phyloP scores from a whole-genome alignment of 345 rosid species.

The thale cress (Arabidopsis thaliana) region DNA sequence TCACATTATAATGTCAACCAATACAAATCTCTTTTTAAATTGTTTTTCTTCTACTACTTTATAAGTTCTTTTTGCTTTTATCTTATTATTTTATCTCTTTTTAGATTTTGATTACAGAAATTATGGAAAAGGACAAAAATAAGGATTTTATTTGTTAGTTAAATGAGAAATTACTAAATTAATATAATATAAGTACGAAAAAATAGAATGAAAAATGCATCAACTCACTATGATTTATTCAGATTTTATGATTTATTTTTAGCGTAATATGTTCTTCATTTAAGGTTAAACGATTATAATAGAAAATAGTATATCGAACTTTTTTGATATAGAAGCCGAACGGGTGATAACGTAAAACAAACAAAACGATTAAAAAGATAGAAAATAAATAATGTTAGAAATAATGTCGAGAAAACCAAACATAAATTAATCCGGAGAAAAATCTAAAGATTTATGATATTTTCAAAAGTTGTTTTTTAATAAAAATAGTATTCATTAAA shows the following conservation, averaged over 20 bases:
- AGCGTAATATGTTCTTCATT: no score
- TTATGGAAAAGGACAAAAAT: background rate
- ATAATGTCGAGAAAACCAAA: no score
- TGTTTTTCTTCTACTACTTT: background rate
- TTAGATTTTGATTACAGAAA: background rate
- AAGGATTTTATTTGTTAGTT: background rate
- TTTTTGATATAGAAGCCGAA: no score
- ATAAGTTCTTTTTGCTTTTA: background rate
- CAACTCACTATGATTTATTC: background rate
- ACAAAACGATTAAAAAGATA: no score
- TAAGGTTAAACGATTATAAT: no score
- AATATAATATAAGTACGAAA: background rate
- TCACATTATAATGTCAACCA: constrained; percentile 12
- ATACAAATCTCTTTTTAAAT: background rate
- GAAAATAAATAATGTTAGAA: no score
- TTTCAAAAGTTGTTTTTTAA: no score
- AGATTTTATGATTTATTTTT: no score
- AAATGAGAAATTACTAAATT: background rate
- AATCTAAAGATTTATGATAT: background rate
- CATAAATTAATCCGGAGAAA: no score
- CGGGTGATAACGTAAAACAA: no score
- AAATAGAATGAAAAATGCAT: background rate
- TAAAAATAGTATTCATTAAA: background rate
- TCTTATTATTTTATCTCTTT: background rate
- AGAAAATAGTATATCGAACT: no score